phyloP scores from a whole-genome alignment of 352 stramenopile species.

The Phytophthora cactorum region DNA sequence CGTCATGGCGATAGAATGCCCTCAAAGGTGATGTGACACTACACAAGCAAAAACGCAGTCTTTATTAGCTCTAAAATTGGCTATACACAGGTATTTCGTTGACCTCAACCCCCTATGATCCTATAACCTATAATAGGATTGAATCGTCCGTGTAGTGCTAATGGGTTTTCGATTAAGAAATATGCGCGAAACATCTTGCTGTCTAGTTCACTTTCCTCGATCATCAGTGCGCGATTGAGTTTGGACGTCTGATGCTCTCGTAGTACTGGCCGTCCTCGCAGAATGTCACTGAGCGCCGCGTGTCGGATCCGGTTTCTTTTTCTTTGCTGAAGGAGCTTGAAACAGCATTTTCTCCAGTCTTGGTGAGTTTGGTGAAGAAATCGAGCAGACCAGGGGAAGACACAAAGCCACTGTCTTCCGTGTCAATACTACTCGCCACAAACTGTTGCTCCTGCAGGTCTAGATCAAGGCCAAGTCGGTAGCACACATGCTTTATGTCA shows the following conservation, averaged over 20 bases:
- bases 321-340: conserved; percentile 14
- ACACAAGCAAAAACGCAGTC: too few relatives aligned
- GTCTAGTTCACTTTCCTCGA: background rate
- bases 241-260: conserved; percentile 6
- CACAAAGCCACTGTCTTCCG: conserved; percentile 61
- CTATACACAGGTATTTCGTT: too few relatives aligned
- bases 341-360: conserved; percentile 4
- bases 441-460: conserved; percentile 71
- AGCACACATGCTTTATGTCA: conserved; percentile 80
- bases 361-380: conserved; percentile 61
- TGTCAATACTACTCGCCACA: conserved; percentile 52
- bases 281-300: conserved; percentile 31
- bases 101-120: too few relatives aligned
- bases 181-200: background rate
- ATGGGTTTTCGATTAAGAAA: too few relatives aligned
- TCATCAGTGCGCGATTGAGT: conserved; percentile 17
- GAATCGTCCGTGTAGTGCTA: too few relatives aligned
- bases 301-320: conserved; percentile 2
- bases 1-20: conserved; percentile 6
- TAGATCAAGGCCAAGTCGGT: conserved; percentile 70
- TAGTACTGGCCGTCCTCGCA: conserved; percentile 29
- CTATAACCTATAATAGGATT: too few relatives aligned
- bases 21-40: too few relatives aligned
- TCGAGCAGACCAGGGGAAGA: conserved; percentile 63
- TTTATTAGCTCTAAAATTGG: too few relatives aligned